Conservation (phyloP, 2,329 filamentous ascomycete species). For the Aspergillus terreus region DNA sequence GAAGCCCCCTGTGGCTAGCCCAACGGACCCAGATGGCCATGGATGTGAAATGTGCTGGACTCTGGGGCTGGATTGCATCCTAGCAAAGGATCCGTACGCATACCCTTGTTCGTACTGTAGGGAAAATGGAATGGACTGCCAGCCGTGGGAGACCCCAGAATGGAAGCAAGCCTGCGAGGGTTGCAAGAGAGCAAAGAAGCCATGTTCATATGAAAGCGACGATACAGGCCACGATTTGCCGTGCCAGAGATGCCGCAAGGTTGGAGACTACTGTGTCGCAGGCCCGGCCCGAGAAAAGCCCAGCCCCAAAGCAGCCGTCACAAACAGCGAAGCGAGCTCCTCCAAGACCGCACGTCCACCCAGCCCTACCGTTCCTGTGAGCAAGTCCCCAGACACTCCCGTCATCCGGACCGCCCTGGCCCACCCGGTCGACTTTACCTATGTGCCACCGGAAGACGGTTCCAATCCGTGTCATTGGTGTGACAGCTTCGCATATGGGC, state of each 20-base stretch:
- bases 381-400: constrained; percentile 7
- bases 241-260: not conserved
- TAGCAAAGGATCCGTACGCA: not conserved
- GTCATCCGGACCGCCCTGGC: constrained; percentile 36
- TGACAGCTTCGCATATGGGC: constrained; percentile 33
- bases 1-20: not conserved
- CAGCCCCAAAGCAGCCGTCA: not conserved
- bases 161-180: not conserved
- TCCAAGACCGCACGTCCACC: not conserved
- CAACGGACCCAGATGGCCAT: not conserved
- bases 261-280: not conserved
- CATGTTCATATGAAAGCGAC: not conserved
- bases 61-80: not conserved
- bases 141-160: not conserved
- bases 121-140: not conserved
- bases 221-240: not conserved
- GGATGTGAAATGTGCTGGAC: not conserved
- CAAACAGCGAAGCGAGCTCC: not conserved
- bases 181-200: not conserved
- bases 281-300: not conserved
- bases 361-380: not conserved
- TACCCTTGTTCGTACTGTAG: not conserved
- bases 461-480: constrained; percentile 40
- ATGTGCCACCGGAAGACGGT: constrained; percentile 17
- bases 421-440: constrained; percentile 39